Base-by-base conservation (phyloP, 2,329 filamentous ascomycete species). In the Epichloe baconii region DNA sequence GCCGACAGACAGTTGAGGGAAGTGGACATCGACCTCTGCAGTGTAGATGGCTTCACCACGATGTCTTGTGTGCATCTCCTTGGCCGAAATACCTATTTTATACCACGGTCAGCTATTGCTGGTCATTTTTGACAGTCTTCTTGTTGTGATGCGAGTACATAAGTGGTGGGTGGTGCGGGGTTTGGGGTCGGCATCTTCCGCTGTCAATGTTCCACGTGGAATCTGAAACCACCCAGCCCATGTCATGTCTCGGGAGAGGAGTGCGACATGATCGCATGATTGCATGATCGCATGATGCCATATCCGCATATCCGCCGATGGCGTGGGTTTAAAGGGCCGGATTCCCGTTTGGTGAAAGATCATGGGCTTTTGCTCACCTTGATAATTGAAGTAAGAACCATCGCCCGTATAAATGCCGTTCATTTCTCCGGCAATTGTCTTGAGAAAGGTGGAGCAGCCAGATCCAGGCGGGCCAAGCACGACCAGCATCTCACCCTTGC, bases 11-110 rank as follows among this genome's bases (percentile, higher is more conserved):
- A 93, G 68, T 68, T 83, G 78, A 12, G 86, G 85, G 61, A 90
- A 90, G 67, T 90, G 86, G 4, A 86, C 83, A 63, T 94, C 88
- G 37, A 87, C 83, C 65, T 93, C 87, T 53, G 86, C 86, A 0
- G 86, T 90, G 68, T 93, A 93, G 64, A 93, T 90, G 55, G 86
- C 86, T 68, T 94, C 88, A 57, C 88, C 88, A 31, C 86, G 82
- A 69, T 91, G 89, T 55, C 78, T 73, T 11, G 78, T 79, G 68
- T 86, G 80, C 85, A 93, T 91, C 62, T 88, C 78, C 61, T 86
- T 69, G 51, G 86, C 76, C 3, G 78, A 71, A 60, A 88, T 75
- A 57, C 83, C 79, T 75, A 54, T 52, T 34, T 38, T 38, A 26
- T 14, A 21, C 26, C 38, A 52, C 57, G 37, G 50, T 56, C 49